Conservation (phyloP, 2,329 filamentous ascomycete species). For the Endocalyx cinctus region DNA sequence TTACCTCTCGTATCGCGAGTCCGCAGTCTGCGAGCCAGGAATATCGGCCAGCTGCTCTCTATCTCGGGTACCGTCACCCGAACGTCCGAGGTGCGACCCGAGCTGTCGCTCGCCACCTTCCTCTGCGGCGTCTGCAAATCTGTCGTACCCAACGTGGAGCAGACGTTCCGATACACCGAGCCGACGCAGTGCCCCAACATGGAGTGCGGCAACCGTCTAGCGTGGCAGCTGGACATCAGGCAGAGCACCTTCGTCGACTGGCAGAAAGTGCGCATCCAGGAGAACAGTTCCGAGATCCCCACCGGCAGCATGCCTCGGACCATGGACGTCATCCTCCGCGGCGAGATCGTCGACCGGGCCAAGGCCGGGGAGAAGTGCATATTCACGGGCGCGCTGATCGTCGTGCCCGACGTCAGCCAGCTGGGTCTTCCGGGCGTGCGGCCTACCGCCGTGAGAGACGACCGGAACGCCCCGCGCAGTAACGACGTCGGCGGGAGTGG, state of each 20-base stretch:
- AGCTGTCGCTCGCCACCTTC: slow-evolving; percentile 88
- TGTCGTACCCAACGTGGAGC: slow-evolving; percentile 85
- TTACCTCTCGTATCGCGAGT: slow-evolving; percentile 82
- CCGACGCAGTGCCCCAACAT: slow-evolving; percentile 90
- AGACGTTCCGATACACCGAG: slow-evolving; percentile 96
- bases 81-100: slow-evolving; percentile 93
- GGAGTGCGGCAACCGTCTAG: slow-evolving; percentile 80
- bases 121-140: slow-evolving; percentile 83
- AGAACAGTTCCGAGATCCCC: slow-evolving; percentile 97
- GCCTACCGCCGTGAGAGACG: slow-evolving; percentile 80
- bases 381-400: slow-evolving; percentile 92
- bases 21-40: slow-evolving; percentile 77
- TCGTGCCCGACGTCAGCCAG: slow-evolving; percentile 95
- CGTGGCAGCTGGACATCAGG: slow-evolving; percentile 95
- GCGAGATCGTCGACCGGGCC: slow-evolving; percentile 94
- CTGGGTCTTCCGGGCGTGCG: slow-evolving; percentile 82
- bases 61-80: slow-evolving; percentile 96
- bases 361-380: slow-evolving; percentile 98
- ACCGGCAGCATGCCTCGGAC: slow-evolving; percentile 98
- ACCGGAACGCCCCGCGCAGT: slow-evolving; percentile 65
- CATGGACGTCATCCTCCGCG: slow-evolving; percentile 92
- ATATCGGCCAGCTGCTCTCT: slow-evolving; percentile 89
- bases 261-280: slow-evolving; percentile 97
- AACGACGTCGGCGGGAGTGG: slow-evolving; percentile 80
- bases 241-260: slow-evolving; percentile 98